Base-by-base conservation (phyloP, 495 filamentous ascomycete species). In the Xylaria nigripes region DNA sequence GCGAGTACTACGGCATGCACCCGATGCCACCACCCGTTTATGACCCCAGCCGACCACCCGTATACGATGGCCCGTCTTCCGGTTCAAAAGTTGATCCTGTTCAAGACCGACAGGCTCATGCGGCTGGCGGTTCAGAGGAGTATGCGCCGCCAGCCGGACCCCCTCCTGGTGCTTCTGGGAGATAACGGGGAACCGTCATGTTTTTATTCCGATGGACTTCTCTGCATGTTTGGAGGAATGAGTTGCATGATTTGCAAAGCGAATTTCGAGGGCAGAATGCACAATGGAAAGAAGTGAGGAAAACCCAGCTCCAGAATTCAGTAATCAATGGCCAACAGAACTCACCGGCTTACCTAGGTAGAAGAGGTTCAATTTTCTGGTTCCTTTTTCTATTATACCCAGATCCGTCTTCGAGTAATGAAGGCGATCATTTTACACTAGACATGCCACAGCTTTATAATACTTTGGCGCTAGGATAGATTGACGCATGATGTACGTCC, bases 81-180 rank as follows among this genome's bases (percentile, higher is more conserved):
- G 54, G 73, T 71, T 70, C 76, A 12, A 87, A 87, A 69, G 67
- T 77, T 16, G 72, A 83, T 55, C 78, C 81, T 12, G 64, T 68
- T 10, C 82, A 86, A 63, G 68, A 48, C 57, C 10, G 62, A 62
- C 65, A 60, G 44, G 51, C 51, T 44, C 61, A n/a, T 57, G 30
- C 40, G 12, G 64, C 34, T 65, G 13, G 60, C 60, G 4, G 15
- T 5, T 65, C 58, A 40, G 50, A 54, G 19, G 73, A 74, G n/a
- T 70, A 68, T 53, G 65, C 63, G 22, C 70, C 75, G 1, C 73
- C 76, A 10, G 48, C 71, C 13, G 75, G 76, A 44, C 74, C 77
- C 8, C 75, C 76, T 6, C 74, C 72, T 36, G 46, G 15, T 1
- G 34, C 23, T 4, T 42, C 2, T 42, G 25, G 9, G 21, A 13